Conservation (phyloP, 495 filamentous ascomycete genomes). For the Parathielavia appendiculata region DNA sequence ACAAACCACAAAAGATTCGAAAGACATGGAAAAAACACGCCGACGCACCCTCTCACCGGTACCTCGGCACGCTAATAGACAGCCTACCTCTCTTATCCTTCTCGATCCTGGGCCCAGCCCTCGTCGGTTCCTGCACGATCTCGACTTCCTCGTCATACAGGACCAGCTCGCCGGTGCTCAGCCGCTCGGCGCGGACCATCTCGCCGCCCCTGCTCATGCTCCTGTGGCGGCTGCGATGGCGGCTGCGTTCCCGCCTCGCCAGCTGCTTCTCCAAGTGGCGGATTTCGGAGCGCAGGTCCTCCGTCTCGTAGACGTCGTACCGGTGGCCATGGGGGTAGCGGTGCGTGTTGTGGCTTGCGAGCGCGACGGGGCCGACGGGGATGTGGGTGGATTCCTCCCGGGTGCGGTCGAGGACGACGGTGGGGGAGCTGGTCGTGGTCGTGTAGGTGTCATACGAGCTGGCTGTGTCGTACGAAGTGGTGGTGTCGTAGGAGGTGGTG, state of each 20-base stretch:
- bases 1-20: constrained; percentile 1
- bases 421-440: constrained; percentile 24
- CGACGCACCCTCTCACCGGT: constrained; percentile 29
- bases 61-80: constrained; percentile 57
- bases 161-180: constrained; percentile 49
- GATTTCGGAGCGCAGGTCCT: constrained; percentile 41
- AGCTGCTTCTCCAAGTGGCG: constrained; percentile 34
- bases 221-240: constrained; percentile 24
- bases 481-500: constrained; percentile 19
- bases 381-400: constrained; percentile 47
- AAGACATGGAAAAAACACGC: constrained; percentile 17
- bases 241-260: constrained; percentile 16
- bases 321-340: constrained; percentile 16
- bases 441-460: constrained; percentile 20
- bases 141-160: constrained; percentile 51
- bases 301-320: constrained; percentile 20
- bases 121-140: constrained; percentile 45
- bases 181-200: constrained; percentile 43
- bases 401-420: constrained; percentile 31
- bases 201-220: constrained; percentile 27
- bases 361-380: constrained; percentile 49
- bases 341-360: constrained; percentile 13
- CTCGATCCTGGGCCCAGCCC: constrained; percentile 60
- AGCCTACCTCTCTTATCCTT: constrained; percentile 86
- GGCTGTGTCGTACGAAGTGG: constrained; percentile 25